Evolutionary conservation across 148 eudicot species (phyloP).

Genomic region (Agrostemma githago): DNA sequence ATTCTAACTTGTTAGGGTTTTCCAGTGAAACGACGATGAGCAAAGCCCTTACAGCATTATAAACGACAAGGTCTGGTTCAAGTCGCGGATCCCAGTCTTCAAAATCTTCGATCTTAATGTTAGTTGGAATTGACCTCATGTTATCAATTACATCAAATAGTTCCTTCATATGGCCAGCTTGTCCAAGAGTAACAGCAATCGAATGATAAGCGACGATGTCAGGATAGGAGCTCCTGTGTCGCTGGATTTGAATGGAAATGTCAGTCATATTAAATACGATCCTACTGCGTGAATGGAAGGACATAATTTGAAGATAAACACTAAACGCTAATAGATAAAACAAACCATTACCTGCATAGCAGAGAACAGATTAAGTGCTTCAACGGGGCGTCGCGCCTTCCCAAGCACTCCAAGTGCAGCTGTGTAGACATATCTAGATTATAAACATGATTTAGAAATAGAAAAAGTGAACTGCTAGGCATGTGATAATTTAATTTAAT

Average conservation of each 20-base stretch:
- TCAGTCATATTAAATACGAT: slow-evolving; percentile 14
- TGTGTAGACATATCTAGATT: slow-evolving; percentile 68
- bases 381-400: slow-evolving; percentile 85
- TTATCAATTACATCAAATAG: slow-evolving; percentile 83
- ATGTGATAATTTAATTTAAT: background rate
- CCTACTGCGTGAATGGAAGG: background rate
- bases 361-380: slow-evolving; percentile 70
- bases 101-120: slow-evolving; percentile 42
- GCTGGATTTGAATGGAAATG: slow-evolving; percentile 36
- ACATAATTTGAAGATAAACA: background rate
- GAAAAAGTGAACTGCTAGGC: slow-evolving; percentile 10
- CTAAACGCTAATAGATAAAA: background rate
- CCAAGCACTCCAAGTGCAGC: slow-evolving; percentile 86
- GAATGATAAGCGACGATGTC: slow-evolving; percentile 81
- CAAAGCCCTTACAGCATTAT: slow-evolving; percentile 69
- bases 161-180: slow-evolving; percentile 93
- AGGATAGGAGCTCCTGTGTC: slow-evolving; percentile 68
- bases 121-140: slow-evolving; percentile 77
- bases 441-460: slow-evolving; percentile 22
- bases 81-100: slow-evolving; percentile 80
- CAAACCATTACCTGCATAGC: slow-evolving; percentile 64
- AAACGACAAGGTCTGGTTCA: slow-evolving; percentile 77
- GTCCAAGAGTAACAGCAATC: slow-evolving; percentile 93
- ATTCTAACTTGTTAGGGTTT: background rate
- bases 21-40: slow-evolving; percentile 1